Evolutionary conservation across 2,329 filamentous ascomycete genomes (phyloP), one percentile per base, ranked within the genome.

Genomic region (Meredithiella fracta): DNA sequence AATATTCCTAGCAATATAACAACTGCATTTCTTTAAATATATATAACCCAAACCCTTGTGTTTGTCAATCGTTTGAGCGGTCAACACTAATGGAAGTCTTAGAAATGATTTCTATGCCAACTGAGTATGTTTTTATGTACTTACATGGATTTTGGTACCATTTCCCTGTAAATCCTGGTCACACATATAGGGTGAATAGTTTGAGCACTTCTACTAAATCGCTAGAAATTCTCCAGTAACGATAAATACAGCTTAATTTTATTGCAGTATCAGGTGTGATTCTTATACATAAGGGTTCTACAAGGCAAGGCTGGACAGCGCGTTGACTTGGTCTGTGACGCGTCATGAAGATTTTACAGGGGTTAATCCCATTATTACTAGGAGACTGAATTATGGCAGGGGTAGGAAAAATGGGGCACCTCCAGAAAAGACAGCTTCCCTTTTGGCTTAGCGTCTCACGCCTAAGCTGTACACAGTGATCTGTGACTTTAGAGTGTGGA

Each of bases 401-500:
- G 8, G 20, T 8, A 25, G 47, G 31, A 57, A 59, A 53, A 52
- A 53, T 22, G 52, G 55, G 52, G 23, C 44, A 22, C 60, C 15
- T 61, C 62, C 60, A 64, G 60, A 51, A 54, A 56, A n/a, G 55
- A 50, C 54, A 44, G 60, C 59, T 61, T 60, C 62, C 61, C 23
- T 29, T 61, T 59, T 8, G 62, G 62, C 60, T 58, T 63, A 63
- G 59, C 40, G 60, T 14, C 4, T 15, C 31, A 37, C 3, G 34
- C 38, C 20, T n/a, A 23, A 23, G 23, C 26, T 17, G 51, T 37
- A 55, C 51, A 47, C 59, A 54, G 73, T 77, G 74, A 77, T 77
- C 72, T 69, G 72, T 71, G 69, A 72, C 70, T 67, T 65, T 66
- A 38, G 66, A 65, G 63, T 61, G 61, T 62, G 65, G 67, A 66